Conservation (phyloP, 306 rosid genomes). For the Cyamopsis tetragonoloba region DNA sequence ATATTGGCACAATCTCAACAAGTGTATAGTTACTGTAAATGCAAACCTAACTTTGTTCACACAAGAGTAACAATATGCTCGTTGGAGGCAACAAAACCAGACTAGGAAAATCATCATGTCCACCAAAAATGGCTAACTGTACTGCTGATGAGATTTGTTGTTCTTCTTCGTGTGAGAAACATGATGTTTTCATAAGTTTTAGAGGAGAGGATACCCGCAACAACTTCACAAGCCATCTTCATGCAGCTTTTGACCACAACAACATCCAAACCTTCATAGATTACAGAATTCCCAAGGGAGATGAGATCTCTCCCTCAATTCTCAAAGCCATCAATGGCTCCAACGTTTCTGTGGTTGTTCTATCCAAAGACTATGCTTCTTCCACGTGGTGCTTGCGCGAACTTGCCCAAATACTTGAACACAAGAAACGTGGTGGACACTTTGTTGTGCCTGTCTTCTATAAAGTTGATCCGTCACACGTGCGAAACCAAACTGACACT, state of each 20-base stretch:
- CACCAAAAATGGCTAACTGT: background rate
- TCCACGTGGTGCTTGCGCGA: constrained; percentile 24
- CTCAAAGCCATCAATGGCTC: constrained; percentile 14
- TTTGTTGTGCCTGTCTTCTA: constrained; percentile 18
- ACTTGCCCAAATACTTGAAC: constrained; percentile 1
- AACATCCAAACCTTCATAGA: constrained; percentile 24
- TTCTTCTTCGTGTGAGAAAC: background rate
- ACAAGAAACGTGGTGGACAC: background rate
- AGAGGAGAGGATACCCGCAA: constrained; percentile 24
- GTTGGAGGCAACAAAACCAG: background rate
- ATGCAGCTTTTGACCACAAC: background rate
- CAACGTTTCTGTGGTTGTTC: constrained; percentile 7
- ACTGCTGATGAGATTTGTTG: background rate
- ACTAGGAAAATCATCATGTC: constrained; percentile 4
- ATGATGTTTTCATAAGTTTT: constrained; percentile 21
- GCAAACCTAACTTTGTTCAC: background rate
- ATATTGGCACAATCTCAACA: background rate
- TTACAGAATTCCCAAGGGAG: constrained; percentile 6
- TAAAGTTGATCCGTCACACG: constrained; percentile 19
- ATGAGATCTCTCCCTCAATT: background rate
- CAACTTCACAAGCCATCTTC: constrained; percentile 20
- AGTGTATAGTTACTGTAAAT: background rate
- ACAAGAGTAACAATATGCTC: background rate
- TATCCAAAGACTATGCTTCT: constrained; percentile 16
- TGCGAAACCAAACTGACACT: constrained; percentile 13